Conservation (phyloP, 2,329 filamentous ascomycete genomes). For the Aspergillus tanneri region DNA sequence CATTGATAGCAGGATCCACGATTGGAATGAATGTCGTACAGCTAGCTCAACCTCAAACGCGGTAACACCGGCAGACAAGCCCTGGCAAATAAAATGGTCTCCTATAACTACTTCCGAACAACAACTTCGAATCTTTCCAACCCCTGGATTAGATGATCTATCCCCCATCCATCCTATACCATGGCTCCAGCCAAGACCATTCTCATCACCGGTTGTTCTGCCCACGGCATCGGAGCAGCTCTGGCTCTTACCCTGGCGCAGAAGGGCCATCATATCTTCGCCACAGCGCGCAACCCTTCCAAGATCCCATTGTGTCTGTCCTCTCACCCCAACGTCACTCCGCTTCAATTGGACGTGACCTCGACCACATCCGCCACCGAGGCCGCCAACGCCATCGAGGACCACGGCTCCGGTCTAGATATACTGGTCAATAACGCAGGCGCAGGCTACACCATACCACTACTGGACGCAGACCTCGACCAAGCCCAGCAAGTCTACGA, state of each 20-base stretch:
- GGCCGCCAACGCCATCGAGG: constrained; percentile 17
- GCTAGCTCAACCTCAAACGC: not conserved
- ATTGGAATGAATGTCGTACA: too few species aligned
- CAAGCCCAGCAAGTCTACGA: constrained; percentile 31
- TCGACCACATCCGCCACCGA: constrained; percentile 20
- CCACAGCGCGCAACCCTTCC: constrained; percentile 39
- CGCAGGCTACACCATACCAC: constrained; percentile 26
- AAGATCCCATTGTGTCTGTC: constrained; percentile 31
- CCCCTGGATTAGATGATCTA: not conserved
- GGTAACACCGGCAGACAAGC: not conserved
- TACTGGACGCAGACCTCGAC: constrained; percentile 25
- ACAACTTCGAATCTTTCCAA: too few species aligned
- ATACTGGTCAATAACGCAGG: constrained; percentile 46
- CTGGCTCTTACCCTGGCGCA: constrained; percentile 41
- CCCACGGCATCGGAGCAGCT: constrained; percentile 43
- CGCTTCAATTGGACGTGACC: constrained; percentile 27
- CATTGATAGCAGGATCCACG: too few species aligned
- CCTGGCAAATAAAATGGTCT: not conserved
- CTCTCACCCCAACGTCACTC: constrained; percentile 24
- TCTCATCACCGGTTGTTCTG: constrained; percentile 31
- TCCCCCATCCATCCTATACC: not conserved
- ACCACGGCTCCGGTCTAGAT: constrained; percentile 31
- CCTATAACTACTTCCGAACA: not conserved
- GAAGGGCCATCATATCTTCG: constrained; percentile 42
- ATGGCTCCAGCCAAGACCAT: constrained; percentile 2